Base-by-base conservation (phyloP, 768 basidiomycete species). In the Exidia glandulosa region DNA sequence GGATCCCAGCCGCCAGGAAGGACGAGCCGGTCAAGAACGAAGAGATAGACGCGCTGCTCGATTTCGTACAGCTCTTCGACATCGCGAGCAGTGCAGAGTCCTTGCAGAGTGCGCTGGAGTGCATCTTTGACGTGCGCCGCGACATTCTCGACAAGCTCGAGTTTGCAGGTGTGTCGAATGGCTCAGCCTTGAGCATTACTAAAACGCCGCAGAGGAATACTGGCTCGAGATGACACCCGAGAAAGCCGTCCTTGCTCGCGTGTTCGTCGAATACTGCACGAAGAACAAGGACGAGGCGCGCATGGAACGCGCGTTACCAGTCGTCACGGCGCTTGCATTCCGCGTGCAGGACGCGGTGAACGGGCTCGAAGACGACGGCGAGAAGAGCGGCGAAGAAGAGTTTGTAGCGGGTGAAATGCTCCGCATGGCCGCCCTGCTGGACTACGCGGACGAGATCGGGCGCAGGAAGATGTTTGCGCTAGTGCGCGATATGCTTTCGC, bases 381-480 rank as follows among this genome's bases (percentile, higher is more conserved):
- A 80, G 47, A 63, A 70, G 32, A 69, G 72, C 3, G 66, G 67
- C 57, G 72, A 69, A 58, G 82, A 82, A 34, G 84, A 86, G 65
- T 85, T 88, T 60, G 73, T 92, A 6, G 77, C 95, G n/a, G 77
- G 82, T 0, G 91, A 97, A 70, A 78, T 97, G 70, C 79, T 96
- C 27, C 81, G 79, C 64, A 73, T 95, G 32, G 89, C 90, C 0
- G 78, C 87, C 2, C 81, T 87, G 62, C 75, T 93, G 30, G 94
- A 97, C 70, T 97, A 94, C 66, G 81, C 85, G 0, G 95, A 98
- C 72, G 93, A 96, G 71, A 89, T 88, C 61, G 94, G 95, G 3
- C 74, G 92, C 61, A 74, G 92, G 61, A 88, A 88, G 72, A 93
- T 94, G 86, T 89, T 88, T 66, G 78, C 82, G 56, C 83, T 94